Conservation (phyloP, 805 yeast species). For the Cephaloascus albidus region DNA sequence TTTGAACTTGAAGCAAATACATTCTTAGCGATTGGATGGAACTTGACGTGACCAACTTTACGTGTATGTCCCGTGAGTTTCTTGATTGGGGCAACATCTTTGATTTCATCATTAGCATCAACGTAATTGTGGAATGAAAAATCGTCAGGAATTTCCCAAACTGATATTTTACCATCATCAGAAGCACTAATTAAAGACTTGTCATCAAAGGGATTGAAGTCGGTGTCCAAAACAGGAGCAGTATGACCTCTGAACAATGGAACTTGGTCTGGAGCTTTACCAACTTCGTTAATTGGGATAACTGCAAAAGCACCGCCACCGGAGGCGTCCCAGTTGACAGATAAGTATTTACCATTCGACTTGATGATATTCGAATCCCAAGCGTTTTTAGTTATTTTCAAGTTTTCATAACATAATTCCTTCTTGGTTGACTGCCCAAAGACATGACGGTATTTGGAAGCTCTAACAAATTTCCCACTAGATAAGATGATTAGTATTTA, state of each 20-base stretch:
- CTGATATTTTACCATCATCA: constrained; percentile 67
- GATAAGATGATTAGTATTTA: too few relatives aligned
- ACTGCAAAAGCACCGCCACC: constrained; percentile 99
- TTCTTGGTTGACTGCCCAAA: constrained; percentile 77
- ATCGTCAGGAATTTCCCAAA: constrained; percentile 84
- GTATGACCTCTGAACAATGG: constrained; percentile 95
- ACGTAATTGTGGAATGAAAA: constrained; percentile 60
- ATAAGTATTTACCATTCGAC: constrained; percentile 75
- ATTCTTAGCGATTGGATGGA: constrained; percentile 82
- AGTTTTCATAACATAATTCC: constrained; percentile 66
- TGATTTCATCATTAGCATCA: constrained; percentile 44
- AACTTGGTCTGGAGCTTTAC: constrained; percentile 88
- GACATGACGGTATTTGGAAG: constrained; percentile 94
- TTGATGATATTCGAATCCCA: constrained; percentile 92
- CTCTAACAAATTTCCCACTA: constrained; percentile 87
- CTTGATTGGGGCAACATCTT: constrained; percentile 65
- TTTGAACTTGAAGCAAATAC: constrained; percentile 85
- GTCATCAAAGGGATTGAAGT: constrained; percentile 86
- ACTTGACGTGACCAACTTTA: constrained; percentile 87
- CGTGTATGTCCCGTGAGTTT: constrained; percentile 78
- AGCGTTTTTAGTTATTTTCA: constrained; percentile 80
- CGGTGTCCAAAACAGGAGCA: constrained; percentile 92
- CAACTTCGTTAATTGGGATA: constrained; percentile 76
- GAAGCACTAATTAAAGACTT: constrained; percentile 69
- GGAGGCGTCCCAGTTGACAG: constrained; percentile 88